phyloP scores from a whole-genome alignment of 164 flowering plant genomes.

The Pachysandra terminalis region DNA sequence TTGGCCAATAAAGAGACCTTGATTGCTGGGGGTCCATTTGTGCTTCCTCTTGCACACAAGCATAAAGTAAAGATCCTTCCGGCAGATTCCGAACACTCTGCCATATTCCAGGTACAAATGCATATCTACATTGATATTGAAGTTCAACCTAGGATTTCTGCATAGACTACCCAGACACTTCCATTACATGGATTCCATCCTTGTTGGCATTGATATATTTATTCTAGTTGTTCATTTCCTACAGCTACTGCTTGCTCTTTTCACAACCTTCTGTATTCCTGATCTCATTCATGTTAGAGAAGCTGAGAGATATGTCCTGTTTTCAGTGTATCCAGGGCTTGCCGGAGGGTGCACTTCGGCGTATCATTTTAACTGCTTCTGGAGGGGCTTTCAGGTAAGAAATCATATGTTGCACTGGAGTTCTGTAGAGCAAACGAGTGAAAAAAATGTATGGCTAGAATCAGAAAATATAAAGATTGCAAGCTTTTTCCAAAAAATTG shows the following conservation, averaged over 20 bases:
- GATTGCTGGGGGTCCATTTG: slow-evolving; percentile 98
- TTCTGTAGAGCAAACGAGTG: too few relatives aligned
- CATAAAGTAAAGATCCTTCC: slow-evolving; percentile 96
- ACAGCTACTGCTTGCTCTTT: not conserved
- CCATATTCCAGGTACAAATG: slow-evolving; percentile 83
- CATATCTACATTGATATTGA: not conserved
- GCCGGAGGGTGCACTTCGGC: slow-evolving; percentile 89
- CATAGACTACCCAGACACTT: not conserved
- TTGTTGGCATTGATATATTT: not conserved
- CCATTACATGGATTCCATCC: not conserved
- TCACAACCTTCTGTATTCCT: not conserved
- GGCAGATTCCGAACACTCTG: slow-evolving; percentile 99
- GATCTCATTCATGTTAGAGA: slow-evolving; percentile 1
- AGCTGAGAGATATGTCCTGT: slow-evolving; percentile 20
- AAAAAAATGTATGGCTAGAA: not conserved
- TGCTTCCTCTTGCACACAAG: slow-evolving; percentile 93
- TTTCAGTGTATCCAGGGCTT: slow-evolving; percentile 96
- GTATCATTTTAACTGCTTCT: slow-evolving; percentile 90
- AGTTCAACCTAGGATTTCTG: not conserved
- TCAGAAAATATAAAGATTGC: too few relatives aligned
- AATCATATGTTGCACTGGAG: not conserved
- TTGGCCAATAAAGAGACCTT: slow-evolving; percentile 96
- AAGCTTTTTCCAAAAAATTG: too few relatives aligned
- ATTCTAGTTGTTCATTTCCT: not conserved
- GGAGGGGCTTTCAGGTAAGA: slow-evolving; percentile 96